Percentiles rank a stretch among this genome's conserved stretches.
These are phyloP conservation scores for Tuctoria greenei DNA, from an alignment of 176 grass and related monocot species.

Conservation along the genomic window DNA sequence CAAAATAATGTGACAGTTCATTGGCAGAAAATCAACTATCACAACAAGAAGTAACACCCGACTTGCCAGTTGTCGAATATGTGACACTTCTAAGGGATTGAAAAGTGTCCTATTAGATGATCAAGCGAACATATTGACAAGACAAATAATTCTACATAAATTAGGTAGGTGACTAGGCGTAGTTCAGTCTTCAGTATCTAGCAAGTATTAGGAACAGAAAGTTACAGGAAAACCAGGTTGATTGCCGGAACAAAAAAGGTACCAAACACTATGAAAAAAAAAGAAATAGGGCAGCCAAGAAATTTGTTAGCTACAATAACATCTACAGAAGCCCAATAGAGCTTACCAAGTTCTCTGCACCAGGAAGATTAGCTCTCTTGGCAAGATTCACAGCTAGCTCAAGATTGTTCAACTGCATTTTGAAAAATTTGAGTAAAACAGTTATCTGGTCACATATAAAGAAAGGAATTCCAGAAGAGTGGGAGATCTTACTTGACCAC, in stretches of 20 bases:
- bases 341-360: conserved; percentile 92
- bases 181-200: neutral
- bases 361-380: conserved; percentile 98
- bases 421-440: conserved; percentile 8
- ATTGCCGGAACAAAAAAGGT: neutral
- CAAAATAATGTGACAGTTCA: neutral
- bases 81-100: neutral
- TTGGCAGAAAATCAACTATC: neutral
- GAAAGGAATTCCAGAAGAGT: conserved; percentile 11
- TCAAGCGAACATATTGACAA: neutral
- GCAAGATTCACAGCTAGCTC: conserved; percentile 99
- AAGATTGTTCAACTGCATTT: conserved; percentile 89
- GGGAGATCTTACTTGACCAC: conserved; percentile 64
- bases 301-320: neutral
- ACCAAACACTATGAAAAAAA: neutral
- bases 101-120: neutral
- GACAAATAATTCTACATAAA: neutral
- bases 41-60: neutral
- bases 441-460: conserved; percentile 10
- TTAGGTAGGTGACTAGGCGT: neutral
- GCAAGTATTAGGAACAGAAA: neutral
- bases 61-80: neutral
- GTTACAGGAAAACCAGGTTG: neutral
- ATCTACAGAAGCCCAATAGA: neutral
- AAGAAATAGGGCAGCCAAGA: too few relatives aligned